These are phyloP conservation scores for Paraphoma sp. DNA, from an alignment of 2,329 filamentous ascomycete genomes.

Conservation along the genomic window DNA sequence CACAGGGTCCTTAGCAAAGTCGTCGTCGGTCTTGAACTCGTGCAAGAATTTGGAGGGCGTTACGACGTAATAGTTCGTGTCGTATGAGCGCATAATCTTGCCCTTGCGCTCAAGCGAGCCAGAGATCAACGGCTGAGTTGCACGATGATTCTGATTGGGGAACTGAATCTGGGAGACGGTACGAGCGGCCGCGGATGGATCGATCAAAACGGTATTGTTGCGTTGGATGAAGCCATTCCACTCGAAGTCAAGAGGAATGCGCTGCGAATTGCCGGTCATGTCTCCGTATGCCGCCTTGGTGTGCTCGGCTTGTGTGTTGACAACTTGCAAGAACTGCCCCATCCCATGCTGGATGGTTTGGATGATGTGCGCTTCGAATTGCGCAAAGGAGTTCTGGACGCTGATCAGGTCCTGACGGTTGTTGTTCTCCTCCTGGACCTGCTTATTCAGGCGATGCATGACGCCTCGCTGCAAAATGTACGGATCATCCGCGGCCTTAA, in stretches of 20 bases:
- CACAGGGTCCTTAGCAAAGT: conserved; percentile 72
- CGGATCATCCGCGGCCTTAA: conserved; percentile 79
- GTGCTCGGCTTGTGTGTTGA: conserved; percentile 81
- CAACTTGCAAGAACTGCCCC: conserved; percentile 81
- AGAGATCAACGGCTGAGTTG: conserved; percentile 84
- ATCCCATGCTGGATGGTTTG: conserved; percentile 82
- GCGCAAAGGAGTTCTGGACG: conserved; percentile 87
- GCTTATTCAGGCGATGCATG: conserved; percentile 83
- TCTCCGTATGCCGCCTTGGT: conserved; percentile 82
- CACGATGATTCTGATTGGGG: conserved; percentile 83
- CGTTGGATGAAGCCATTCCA: conserved; percentile 85
- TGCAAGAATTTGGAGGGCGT: conserved; percentile 89
- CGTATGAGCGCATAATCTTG: conserved; percentile 82
- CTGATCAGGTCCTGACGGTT: conserved; percentile 88
- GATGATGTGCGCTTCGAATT: conserved; percentile 87
- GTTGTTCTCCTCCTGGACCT: conserved; percentile 95
- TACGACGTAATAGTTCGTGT: conserved; percentile 85
- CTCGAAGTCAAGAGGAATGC: conserved; percentile 84
- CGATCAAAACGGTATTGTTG: conserved; percentile 74
- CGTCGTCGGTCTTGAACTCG: conserved; percentile 94
- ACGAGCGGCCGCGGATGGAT: conserved; percentile 77
- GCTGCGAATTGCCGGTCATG: conserved; percentile 78
- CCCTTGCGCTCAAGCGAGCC: conserved; percentile 90
- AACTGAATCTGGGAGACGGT: conserved; percentile 77
- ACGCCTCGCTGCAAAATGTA: conserved; percentile 86